These are phyloP conservation scores for Trypanosoma avium DNA, from an alignment of 208 protist species.

Conservation along the genomic window DNA sequence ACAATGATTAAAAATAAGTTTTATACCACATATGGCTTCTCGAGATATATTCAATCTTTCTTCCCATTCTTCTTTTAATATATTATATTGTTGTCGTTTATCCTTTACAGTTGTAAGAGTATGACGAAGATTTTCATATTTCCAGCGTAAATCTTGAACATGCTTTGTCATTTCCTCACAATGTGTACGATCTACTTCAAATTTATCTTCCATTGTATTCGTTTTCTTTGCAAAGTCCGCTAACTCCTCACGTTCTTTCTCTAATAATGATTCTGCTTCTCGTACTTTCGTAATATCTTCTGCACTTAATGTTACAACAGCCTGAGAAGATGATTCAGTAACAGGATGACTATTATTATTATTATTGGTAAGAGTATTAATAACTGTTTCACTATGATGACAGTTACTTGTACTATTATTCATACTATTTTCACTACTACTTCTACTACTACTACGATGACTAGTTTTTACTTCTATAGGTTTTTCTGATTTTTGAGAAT, in stretches of 20 bases:
- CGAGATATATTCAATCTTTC: conserved; percentile 29
- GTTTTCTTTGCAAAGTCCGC: conserved; percentile 21
- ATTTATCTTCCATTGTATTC: conserved; percentile 27
- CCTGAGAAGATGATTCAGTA: background rate
- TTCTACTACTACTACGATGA: conserved; percentile 1
- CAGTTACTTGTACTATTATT: background rate
- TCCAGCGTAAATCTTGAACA: conserved; percentile 37
- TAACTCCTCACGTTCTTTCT: conserved; percentile 27
- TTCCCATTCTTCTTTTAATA: conserved; percentile 33
- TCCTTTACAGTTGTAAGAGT: conserved; percentile 20
- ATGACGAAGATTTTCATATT: conserved; percentile 32
- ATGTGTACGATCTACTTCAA: conserved; percentile 23
- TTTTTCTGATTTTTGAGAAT: background rate
- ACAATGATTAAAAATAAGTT: conserved; percentile 23
- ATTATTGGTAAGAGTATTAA: background rate
- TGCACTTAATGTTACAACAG: conserved; percentile 30
- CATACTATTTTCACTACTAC: background rate
- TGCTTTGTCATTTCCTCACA: conserved; percentile 47
- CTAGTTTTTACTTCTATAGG: background rate
- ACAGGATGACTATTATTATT: background rate
- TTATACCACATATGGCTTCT: conserved; percentile 9
- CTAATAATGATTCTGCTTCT: conserved; percentile 34
- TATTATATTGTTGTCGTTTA: conserved; percentile 23
- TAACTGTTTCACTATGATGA: background rate
- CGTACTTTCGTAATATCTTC: conserved; percentile 44